phyloP scores from a whole-genome alignment of 148 eudicot species.

The Selenicereus undatus region DNA sequence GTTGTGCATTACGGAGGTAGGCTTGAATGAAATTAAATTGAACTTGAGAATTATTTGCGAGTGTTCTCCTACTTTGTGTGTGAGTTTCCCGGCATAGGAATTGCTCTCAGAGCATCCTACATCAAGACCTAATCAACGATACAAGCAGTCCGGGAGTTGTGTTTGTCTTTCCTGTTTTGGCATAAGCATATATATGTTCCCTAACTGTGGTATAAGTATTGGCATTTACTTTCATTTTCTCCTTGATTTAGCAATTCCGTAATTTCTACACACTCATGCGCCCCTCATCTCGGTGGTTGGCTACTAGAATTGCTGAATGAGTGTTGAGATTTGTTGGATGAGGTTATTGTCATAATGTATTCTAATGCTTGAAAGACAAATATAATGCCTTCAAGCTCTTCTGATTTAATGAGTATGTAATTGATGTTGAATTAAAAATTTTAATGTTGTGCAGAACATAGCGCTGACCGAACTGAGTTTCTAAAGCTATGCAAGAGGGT shows the following conservation, averaged over 20 bases:
- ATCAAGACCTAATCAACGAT: not conserved
- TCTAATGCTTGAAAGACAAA: not conserved
- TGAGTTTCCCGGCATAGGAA: too few species aligned
- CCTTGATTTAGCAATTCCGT: not conserved
- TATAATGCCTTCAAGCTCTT: not conserved
- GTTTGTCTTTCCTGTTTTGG: too few species aligned
- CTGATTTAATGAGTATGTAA: not conserved
- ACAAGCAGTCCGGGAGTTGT: too few species aligned
- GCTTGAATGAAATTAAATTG: too few species aligned
- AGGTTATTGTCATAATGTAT: not conserved
- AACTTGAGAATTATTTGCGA: too few species aligned
- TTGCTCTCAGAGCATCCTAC: too few species aligned
- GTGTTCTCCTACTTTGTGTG: too few species aligned
- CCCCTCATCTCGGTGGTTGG: not conserved
- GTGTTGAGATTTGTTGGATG: not conserved
- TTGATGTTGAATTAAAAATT: not conserved
- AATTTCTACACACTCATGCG: too few species aligned
- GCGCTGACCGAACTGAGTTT: constrained; percentile 67
- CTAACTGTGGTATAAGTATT: too few species aligned
- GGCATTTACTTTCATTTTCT: too few species aligned
- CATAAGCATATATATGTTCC: too few species aligned
- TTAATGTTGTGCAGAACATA: constrained; percentile 45
- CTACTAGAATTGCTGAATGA: not conserved
- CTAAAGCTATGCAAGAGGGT: constrained; percentile 83
- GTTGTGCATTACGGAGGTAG: too few species aligned